Evolutionary conservation across 495 filamentous ascomycete species (phyloP).

Genomic region (Podospora australis): DNA sequence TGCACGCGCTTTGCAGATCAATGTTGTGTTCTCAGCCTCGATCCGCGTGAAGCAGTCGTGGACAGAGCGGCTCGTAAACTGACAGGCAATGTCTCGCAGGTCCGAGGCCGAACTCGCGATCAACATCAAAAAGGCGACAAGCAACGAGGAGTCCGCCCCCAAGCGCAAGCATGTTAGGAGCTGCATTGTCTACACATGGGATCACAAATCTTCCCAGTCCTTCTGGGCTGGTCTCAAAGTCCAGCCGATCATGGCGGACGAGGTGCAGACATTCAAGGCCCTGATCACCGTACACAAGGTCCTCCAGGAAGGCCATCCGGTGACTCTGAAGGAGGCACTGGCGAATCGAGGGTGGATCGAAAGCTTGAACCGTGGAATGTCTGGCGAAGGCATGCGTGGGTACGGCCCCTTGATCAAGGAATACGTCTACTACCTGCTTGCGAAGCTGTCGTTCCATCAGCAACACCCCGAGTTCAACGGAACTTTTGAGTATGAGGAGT

Average conservation of each 20-base stretch:
- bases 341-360: conserved; percentile 86
- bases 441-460: conserved; percentile 89
- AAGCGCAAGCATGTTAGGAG: conserved; percentile 98
- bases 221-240: conserved; percentile 99
- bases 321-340: conserved; percentile 82
- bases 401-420: conserved; percentile 89
- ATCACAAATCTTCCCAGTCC: conserved; percentile 91
- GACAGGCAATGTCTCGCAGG: conserved; percentile 40
- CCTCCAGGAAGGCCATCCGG: conserved; percentile 89
- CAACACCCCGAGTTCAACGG: conserved; percentile 98
- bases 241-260: conserved; percentile 94
- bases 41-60: conserved; percentile 9
- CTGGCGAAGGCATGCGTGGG: conserved; percentile 81
- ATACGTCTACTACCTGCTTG: conserved; percentile 89
- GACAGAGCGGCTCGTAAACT: conserved; percentile 8
- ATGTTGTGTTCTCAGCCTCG: neutral
- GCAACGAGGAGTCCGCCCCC: conserved; percentile 87
- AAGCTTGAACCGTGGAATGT: conserved; percentile 77
- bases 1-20: neutral
- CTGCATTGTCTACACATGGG: conserved; percentile 99
- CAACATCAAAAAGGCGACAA: conserved; percentile 96
- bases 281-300: conserved; percentile 93
- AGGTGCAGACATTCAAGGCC: conserved; percentile 90
- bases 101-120: conserved; percentile 89
- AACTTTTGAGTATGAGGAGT: conserved; percentile 98